phyloP scores from a whole-genome alignment of 768 basidiomycete species.

The Lanmaoa pseudosensibilis region DNA sequence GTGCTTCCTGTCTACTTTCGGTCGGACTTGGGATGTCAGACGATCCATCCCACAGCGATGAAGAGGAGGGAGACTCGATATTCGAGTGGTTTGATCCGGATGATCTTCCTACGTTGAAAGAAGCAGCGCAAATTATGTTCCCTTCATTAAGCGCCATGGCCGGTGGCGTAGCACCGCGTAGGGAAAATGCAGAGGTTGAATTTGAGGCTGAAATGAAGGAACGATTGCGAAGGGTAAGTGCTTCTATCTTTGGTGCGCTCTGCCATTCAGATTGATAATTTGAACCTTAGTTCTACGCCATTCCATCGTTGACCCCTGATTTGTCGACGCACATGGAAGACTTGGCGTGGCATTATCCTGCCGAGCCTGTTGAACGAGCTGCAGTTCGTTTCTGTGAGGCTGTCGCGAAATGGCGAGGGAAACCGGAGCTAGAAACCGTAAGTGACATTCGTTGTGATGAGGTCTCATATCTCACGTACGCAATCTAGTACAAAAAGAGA shows the following conservation, averaged over 20 bases:
- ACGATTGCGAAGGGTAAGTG: constrained; percentile 63
- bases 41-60: constrained; percentile 24
- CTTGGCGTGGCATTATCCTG: constrained; percentile 72
- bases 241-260: neutral
- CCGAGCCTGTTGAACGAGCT: constrained; percentile 78
- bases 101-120: constrained; percentile 65
- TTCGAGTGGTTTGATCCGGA: constrained; percentile 73
- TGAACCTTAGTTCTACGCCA: constrained; percentile 67
- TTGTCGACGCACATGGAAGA: constrained; percentile 76
- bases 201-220: constrained; percentile 76
- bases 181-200: constrained; percentile 62
- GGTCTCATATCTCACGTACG: constrained; percentile 28
- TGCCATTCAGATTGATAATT: constrained; percentile 5
- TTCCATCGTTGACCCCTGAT: constrained; percentile 70
- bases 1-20: constrained; percentile 68
- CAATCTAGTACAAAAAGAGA: constrained; percentile 58
- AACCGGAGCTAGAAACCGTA: constrained; percentile 81
- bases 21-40: constrained; percentile 59
- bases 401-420: constrained; percentile 78
- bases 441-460: constrained; percentile 5
- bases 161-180: constrained; percentile 30
- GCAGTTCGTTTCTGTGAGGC: constrained; percentile 81
- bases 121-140: constrained; percentile 70
- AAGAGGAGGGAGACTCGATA: constrained; percentile 37
- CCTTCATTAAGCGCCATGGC: constrained; percentile 44